phyloP scores from a whole-genome alignment of 1,284 basidiomycete genomes.

The Ceratorhiza oryzae-sativae region DNA sequence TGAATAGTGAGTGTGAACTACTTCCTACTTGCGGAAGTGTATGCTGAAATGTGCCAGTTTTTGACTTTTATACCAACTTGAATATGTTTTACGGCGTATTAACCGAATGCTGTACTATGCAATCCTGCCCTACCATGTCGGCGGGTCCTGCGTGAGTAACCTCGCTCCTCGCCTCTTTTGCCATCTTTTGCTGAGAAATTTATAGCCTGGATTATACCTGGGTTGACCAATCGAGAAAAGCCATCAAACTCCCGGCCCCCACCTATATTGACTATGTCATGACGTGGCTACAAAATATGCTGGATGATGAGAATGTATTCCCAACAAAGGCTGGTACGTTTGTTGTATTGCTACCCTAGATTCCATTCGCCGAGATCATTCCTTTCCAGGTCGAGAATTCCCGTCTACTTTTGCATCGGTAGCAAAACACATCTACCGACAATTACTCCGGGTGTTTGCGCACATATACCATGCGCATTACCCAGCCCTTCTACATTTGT shows the following conservation, averaged over 20 bases:
- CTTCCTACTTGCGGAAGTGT: background rate
- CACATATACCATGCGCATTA: conserved; percentile 98
- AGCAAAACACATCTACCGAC: conserved; percentile 95
- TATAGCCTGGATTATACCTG: conserved; percentile 93
- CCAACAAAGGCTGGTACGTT: conserved; percentile 89
- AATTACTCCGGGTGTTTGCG: conserved; percentile 95
- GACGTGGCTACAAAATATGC: conserved; percentile 95
- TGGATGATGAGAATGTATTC: conserved; percentile 92
- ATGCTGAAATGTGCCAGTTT: conserved; percentile 61
- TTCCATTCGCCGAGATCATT: background rate
- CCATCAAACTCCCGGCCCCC: conserved; percentile 91
- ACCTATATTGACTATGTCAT: conserved; percentile 99
- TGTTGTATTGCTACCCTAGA: background rate
- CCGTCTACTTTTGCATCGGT: conserved; percentile 88
- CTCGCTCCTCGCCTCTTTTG: background rate
- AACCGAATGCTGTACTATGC: conserved; percentile 91
- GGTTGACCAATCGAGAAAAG: conserved; percentile 95
- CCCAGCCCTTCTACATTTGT: conserved; percentile 88
- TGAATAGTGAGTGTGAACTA: conserved; percentile 36
- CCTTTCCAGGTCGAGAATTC: conserved; percentile 82
- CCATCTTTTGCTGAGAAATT: background rate
- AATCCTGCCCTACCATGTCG: conserved; percentile 91
- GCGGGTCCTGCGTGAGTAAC: conserved; percentile 81
- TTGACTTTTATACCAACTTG: conserved; percentile 95
- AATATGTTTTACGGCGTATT: conserved; percentile 98